Base-by-base conservation (phyloP, 208 protist genomes). In the Trypanosoma caninum region DNA sequence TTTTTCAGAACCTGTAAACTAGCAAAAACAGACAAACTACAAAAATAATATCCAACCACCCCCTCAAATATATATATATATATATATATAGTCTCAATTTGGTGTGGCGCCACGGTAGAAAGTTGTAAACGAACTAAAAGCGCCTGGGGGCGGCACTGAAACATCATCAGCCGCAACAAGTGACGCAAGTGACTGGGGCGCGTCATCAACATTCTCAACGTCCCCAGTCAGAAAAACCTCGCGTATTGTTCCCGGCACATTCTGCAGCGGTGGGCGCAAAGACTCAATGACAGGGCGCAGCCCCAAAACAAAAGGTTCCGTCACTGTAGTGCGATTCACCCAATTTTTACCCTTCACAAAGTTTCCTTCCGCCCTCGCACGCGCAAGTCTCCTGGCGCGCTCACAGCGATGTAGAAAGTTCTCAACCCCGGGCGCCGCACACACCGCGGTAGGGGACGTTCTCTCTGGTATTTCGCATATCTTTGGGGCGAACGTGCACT, bases 401-500 rank as follows among this genome's bases (percentile, higher is more conserved):
- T 50, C 34, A 7, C 59, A 51, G 28, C 62, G 48, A 14, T 28
- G 34, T 4, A 68, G 7, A 55, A 61, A 60, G 51, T 37, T 2
- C 31, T 57, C 53, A n/a, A 68, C 42, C 5, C 60, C 60, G 3
- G 48, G 35, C n/a, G 60, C 28, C 27, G 4, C 44, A 8, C 14
- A 6, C 11, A 30, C 11, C 28, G 18, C 28, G 16, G 27, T 25
- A 0, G 41, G 10, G 25, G 41, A 27, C 23, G 27, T 14, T 9
- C n/a, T 51, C 18, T 16, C 38, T 13, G 42, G 23, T 23, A 38
- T 16, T 14, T 22, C 23, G 27, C 27, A 4, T 34, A 65, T 54
- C 25, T 55, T 44, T 47, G 59, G 59, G 35, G 14, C 30, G 27
- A 68, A 68, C 2, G 62, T 68, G 45, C 40, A 68, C 44, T 59